Base-by-base conservation (phyloP, 2,329 filamentous ascomycete species). In the Fusarium camptoceras region DNA sequence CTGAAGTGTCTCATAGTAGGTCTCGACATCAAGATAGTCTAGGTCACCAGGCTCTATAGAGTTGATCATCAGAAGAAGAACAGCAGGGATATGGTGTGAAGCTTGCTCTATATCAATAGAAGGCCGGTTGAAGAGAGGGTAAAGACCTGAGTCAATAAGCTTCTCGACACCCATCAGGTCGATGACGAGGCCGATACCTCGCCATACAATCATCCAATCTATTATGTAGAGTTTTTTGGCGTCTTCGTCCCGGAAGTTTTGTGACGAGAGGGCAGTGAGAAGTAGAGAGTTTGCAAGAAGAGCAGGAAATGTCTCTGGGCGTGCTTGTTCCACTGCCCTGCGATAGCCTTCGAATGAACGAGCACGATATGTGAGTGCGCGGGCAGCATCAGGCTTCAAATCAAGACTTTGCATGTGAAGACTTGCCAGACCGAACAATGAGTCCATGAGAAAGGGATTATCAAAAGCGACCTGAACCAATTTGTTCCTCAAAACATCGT, bases 121-220 rank as follows among this genome's bases (percentile, higher is more conserved):
- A 3, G 86, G 86, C 0, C 86, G 81, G 60, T 80, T 81, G 68
- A 88, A 86, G 14, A 88, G 78, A 8, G 78, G 72, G 2, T 80
- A 78, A 57, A 88, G 72, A 18, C 85, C 86, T 0, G 84, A 82
- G 4, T 81, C 75, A 49, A 78, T 57, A 20, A 80, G 66, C 16
- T 55, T 70, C 20, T 72, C 66, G 2, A 75, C 56, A 7, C 73
- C 72, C 60, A 78, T 76, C 22, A 75, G 65, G 1, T 83, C 76
- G 41, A 87, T 77, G 30, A 88, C 84, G 18, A 85, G 74, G 30
- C 84, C 81, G 27, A 81, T 87, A 12, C 86, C 86, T 12, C 82
- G 79, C 86, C 86, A 89, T 15, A 88, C 79, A 5, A 83, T 71
- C 77, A 88, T 85, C 86, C 87, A 89, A 72, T 88, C 83, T 46